These are phyloP conservation scores for Caryopteris hybrid DNA, from an alignment of 305 asterid genomes.

Conservation along the genomic window DNA sequence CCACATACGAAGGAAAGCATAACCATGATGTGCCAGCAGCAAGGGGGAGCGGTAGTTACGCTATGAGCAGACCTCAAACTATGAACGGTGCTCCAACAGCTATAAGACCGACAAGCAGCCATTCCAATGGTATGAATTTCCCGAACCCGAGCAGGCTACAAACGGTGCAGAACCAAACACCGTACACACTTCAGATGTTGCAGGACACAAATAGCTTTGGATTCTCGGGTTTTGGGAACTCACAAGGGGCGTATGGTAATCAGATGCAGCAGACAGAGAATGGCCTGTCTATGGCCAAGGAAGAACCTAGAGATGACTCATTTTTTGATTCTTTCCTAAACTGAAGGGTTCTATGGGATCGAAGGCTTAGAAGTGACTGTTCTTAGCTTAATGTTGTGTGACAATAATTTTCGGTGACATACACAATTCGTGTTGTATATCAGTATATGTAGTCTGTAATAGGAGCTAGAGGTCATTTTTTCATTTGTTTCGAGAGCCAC, in stretches of 20 bases:
- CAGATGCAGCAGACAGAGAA: slow-evolving; percentile 41
- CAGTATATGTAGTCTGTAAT: slow-evolving; percentile 21
- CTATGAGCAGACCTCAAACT: slow-evolving; percentile 36
- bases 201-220: slow-evolving; percentile 40
- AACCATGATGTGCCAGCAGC: slow-evolving; percentile 96
- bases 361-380: neutral
- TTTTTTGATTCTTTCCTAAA: slow-evolving; percentile 48
- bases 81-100: slow-evolving; percentile 28
- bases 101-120: slow-evolving; percentile 41
- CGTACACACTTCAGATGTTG: slow-evolving; percentile 67
- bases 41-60: slow-evolving; percentile 63
- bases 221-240: slow-evolving; percentile 42
- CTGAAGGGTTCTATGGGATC: slow-evolving; percentile 23
- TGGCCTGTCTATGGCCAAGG: slow-evolving; percentile 38
- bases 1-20: slow-evolving; percentile 92
- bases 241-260: slow-evolving; percentile 25
- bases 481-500: slow-evolving; percentile 27
- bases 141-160: slow-evolving; percentile 28
- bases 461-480: slow-evolving; percentile 24
- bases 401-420: slow-evolving; percentile 2
- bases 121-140: slow-evolving; percentile 30
- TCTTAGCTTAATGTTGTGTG: slow-evolving; percentile 7
- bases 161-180: slow-evolving; percentile 41
- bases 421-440: slow-evolving; percentile 18
- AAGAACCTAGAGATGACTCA: slow-evolving; percentile 59